A percentile compares a stretch with the other conserved stretches of the same genome.
Evolutionary conservation across 306 rosid species (phyloP).

Genomic region (Nissolia schottii): DNA sequence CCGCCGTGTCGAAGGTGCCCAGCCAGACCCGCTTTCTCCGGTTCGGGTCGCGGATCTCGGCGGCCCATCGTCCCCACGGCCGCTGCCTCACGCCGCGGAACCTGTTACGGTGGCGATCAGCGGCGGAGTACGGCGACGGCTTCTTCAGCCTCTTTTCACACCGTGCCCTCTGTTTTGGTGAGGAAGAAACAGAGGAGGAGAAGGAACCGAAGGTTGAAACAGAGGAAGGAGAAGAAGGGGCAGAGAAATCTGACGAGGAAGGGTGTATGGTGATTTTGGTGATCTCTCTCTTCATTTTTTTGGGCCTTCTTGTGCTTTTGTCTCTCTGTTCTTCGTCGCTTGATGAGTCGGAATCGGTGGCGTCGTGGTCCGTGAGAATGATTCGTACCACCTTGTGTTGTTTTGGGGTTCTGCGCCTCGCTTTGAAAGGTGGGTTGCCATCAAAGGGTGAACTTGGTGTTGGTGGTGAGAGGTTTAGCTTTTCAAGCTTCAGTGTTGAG

Average conservation of each 20-base stretch:
- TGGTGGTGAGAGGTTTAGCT: constrained; percentile 16
- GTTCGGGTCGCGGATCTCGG: constrained; percentile 87
- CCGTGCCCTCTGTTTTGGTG: not conserved
- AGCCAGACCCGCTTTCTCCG: constrained; percentile 77
- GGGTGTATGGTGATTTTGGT: constrained; percentile 38
- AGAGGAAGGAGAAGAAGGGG: not conserved
- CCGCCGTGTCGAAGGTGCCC: constrained; percentile 84
- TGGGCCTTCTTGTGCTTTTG: not conserved
- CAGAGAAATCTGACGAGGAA: not conserved
- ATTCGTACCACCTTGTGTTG: constrained; percentile 49
- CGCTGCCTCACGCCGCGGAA: constrained; percentile 80
- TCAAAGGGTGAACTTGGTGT: constrained; percentile 25
- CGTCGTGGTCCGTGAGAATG: constrained; percentile 72
- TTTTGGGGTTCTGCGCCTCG: constrained; percentile 15
- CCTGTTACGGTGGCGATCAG: constrained; percentile 29
- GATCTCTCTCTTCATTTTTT: constrained; percentile 37
- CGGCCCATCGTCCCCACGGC: constrained; percentile 94
- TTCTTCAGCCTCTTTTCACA: constrained; percentile 14
- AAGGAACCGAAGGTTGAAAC: not conserved
- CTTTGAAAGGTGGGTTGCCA: constrained; percentile 19
- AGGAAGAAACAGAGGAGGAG: not conserved
- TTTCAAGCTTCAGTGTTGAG: constrained; percentile 5
- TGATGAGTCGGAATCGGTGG: constrained; percentile 79
- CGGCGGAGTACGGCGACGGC: not conserved
- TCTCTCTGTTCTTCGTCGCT: constrained; percentile 44